A percentile compares a stretch with the other conserved stretches of the same genome.
Evolutionary conservation across 2,329 filamentous ascomycete genomes (phyloP).

Genomic region (Cadophora sp.): DNA sequence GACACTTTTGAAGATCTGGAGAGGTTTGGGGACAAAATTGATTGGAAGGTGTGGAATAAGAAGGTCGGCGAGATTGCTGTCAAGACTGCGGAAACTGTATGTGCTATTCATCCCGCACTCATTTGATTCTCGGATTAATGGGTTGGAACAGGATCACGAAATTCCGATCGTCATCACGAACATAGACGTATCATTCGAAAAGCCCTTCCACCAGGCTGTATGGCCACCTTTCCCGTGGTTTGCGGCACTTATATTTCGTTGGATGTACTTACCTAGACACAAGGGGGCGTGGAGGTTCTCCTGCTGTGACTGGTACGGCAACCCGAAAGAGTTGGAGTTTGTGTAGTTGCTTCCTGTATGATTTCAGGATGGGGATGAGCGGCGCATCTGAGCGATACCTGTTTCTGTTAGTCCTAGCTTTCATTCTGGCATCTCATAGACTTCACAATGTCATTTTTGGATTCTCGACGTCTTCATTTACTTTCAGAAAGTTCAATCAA

Average conservation of each 20-base stretch:
- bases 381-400: neutral
- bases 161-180: constrained; percentile 31
- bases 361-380: neutral
- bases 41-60: constrained; percentile 46
- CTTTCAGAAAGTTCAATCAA: too few species aligned
- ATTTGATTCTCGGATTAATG: neutral
- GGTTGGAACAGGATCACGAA: constrained; percentile 31
- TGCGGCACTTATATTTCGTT: constrained; percentile 43
- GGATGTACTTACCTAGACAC: constrained; percentile 45
- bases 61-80: constrained; percentile 28
- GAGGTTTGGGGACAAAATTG: constrained; percentile 45
- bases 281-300: constrained; percentile 48
- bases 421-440: neutral
- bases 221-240: constrained; percentile 42
- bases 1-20: constrained; percentile 45
- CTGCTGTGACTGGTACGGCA: constrained; percentile 44
- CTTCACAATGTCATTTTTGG: neutral
- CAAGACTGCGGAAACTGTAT: constrained; percentile 27
- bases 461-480: too few species aligned
- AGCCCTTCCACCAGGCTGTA: constrained; percentile 37
- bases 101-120: neutral
- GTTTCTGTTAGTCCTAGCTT: neutral
- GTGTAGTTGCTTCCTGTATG: constrained; percentile 32
- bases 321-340: constrained; percentile 47
- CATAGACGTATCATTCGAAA: constrained; percentile 39